A percentile compares a stretch with the other conserved stretches of the same genome.
These are phyloP conservation scores for Alternaria longipes DNA, from an alignment of 2,329 filamentous ascomycete species.

Conservation along the genomic window DNA sequence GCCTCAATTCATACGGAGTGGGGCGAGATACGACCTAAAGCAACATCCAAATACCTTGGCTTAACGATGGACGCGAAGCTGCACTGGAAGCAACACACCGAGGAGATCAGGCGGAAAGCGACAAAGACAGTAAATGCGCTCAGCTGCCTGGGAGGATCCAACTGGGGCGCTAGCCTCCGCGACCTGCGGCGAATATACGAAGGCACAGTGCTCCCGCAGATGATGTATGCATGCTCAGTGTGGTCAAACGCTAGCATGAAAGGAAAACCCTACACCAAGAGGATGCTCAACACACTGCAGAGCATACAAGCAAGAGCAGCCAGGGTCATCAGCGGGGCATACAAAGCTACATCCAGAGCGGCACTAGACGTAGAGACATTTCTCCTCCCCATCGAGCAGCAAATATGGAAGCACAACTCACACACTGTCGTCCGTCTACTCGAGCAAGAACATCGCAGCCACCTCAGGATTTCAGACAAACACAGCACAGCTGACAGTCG, in stretches of 20 bases:
- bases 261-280: slow-evolving; percentile 25
- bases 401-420: slow-evolving; percentile 29
- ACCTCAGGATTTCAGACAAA: slow-evolving; percentile 19
- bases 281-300: slow-evolving; percentile 22
- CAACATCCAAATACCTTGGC: slow-evolving; percentile 27
- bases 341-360: slow-evolving; percentile 30
- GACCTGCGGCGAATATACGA: slow-evolving; percentile 37
- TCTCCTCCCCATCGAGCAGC: slow-evolving; percentile 23
- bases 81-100: slow-evolving; percentile 18
- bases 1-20: slow-evolving; percentile 22
- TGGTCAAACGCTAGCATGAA: slow-evolving; percentile 29
- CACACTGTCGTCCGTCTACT: slow-evolving; percentile 21
- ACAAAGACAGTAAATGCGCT: slow-evolving; percentile 24
- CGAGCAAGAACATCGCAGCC: slow-evolving; percentile 14
- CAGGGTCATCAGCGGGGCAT: slow-evolving; percentile 33
- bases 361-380: slow-evolving; percentile 23
- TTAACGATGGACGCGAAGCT: slow-evolving; percentile 30
- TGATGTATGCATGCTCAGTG: slow-evolving; percentile 42
- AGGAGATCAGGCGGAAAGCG: slow-evolving; percentile 21
- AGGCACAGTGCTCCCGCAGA: slow-evolving; percentile 39
- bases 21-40: slow-evolving; percentile 24
- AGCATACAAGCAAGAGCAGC: slow-evolving; percentile 32
- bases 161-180: slow-evolving; percentile 25
- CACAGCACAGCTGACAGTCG: slow-evolving; percentile 2
- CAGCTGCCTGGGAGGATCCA: slow-evolving; percentile 20